Evolutionary conservation across 441 rosid genomes (phyloP).

Genomic region (Pelargonium fulgidum): DNA sequence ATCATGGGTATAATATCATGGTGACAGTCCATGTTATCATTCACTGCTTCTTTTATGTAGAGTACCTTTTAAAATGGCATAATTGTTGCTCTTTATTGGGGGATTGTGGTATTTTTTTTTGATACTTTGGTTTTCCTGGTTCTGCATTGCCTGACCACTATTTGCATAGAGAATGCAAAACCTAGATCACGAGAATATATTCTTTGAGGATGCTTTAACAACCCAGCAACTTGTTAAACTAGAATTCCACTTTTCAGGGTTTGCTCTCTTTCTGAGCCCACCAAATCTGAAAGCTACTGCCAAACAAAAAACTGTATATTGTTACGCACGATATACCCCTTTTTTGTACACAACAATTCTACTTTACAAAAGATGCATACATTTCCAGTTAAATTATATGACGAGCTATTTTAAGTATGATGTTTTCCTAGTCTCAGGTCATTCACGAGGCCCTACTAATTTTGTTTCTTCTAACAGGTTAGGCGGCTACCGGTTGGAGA

Average conservation of each 20-base stretch:
- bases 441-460: neutral
- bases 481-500: conserved; percentile 84
- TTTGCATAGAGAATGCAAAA: neutral
- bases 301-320: neutral
- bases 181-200: neutral
- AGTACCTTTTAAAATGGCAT: too few species aligned
- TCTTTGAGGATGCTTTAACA: neutral
- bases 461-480: conserved; percentile 39
- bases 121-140: neutral
- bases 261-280: neutral
- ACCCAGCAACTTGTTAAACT: neutral
- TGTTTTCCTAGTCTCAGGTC: neutral
- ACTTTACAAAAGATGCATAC: neutral
- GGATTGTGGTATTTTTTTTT: too few species aligned
- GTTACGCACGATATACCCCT: neutral
- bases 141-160: neutral
- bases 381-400: neutral
- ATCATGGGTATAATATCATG: too few species aligned
- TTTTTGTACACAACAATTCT: neutral
- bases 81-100: too few species aligned
- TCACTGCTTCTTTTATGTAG: too few species aligned
- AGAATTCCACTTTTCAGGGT: neutral
- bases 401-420: neutral
- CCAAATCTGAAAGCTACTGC: conserved; percentile 1
- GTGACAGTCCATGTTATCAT: too few species aligned